phyloP scores from a whole-genome alignment of 768 basidiomycete species.

The Boletus subcaerulescens region DNA sequence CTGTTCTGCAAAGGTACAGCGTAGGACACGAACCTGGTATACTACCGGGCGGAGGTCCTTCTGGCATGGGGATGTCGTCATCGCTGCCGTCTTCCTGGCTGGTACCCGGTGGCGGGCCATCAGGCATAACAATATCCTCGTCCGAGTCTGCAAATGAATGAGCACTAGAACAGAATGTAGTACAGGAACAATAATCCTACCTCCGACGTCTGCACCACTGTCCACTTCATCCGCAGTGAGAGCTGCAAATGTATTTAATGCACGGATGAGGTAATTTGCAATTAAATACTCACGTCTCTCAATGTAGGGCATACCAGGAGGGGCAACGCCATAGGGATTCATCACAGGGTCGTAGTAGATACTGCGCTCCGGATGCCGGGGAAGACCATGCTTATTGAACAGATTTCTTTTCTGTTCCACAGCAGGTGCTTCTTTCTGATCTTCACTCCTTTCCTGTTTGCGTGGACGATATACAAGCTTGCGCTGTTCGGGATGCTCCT shows the following conservation, averaged over 20 bases:
- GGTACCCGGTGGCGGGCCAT: conserved; percentile 53
- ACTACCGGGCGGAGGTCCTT: conserved; percentile 62
- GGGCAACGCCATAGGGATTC: conserved; percentile 92
- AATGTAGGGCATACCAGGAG: conserved; percentile 95
- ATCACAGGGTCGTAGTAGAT: conserved; percentile 90
- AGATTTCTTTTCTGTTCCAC: conserved; percentile 54
- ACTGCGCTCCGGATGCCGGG: conserved; percentile 87
- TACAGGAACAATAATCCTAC: conserved; percentile 22
- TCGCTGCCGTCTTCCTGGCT: conserved; percentile 51
- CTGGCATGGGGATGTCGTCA: conserved; percentile 89
- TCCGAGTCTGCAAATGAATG: conserved; percentile 31
- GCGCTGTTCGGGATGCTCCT: conserved; percentile 90
- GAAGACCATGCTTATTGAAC: conserved; percentile 82
- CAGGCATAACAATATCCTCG: conserved; percentile 65
- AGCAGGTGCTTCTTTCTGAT: conserved; percentile 39
- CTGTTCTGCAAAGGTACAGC: background rate
- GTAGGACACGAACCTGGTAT: conserved; percentile 16
- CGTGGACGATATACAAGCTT: conserved; percentile 72
- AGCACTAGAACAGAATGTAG: background rate
- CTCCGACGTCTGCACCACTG: conserved; percentile 58
- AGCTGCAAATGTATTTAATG: conserved; percentile 38
- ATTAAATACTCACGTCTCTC: conserved; percentile 67
- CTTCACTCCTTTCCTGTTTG: conserved; percentile 41
- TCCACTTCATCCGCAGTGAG: conserved; percentile 59
- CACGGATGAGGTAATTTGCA: background rate